Evolutionary conservation across 2,329 filamentous ascomycete genomes (phyloP).

Genomic region (Hypoxylon sp.): DNA sequence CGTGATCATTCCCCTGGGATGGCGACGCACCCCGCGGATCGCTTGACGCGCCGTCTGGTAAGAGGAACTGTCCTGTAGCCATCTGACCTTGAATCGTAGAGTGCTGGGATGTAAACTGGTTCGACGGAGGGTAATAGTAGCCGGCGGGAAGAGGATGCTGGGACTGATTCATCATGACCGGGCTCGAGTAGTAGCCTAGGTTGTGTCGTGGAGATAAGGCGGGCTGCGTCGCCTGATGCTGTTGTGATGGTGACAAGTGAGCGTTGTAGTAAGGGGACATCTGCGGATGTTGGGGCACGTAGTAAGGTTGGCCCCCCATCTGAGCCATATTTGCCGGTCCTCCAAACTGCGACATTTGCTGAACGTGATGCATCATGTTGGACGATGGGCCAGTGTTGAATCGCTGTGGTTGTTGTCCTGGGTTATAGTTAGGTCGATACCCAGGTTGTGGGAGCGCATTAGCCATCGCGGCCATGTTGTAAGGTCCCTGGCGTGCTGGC

Average conservation of each 20-base stretch:
- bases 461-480: constrained; percentile 61
- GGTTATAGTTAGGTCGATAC: constrained; percentile 56
- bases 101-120: constrained; percentile 53
- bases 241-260: constrained; percentile 53
- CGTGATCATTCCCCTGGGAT: constrained; percentile 40
- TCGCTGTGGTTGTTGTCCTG: constrained; percentile 51
- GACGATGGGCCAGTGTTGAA: constrained; percentile 51
- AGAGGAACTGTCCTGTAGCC: constrained; percentile 51
- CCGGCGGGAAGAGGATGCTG: constrained; percentile 52
- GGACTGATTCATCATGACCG: constrained; percentile 57
- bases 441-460: constrained; percentile 57
- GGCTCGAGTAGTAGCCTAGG: constrained; percentile 58
- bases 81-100: constrained; percentile 51
- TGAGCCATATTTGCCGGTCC: constrained; percentile 54
- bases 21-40: constrained; percentile 38
- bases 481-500: constrained; percentile 52
- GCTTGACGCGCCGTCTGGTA: constrained; percentile 46
- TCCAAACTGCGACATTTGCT: constrained; percentile 57
- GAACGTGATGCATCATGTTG: constrained; percentile 54
- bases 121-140: constrained; percentile 60
- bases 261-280: constrained; percentile 59
- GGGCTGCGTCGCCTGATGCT: constrained; percentile 46
- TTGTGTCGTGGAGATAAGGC: constrained; percentile 54
- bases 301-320: constrained; percentile 59
- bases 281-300: constrained; percentile 58